Evolutionary conservation across 148 eudicot genomes (phyloP), one percentile per base, ranked within the genome.

Genomic region (Silene latifolia): DNA sequence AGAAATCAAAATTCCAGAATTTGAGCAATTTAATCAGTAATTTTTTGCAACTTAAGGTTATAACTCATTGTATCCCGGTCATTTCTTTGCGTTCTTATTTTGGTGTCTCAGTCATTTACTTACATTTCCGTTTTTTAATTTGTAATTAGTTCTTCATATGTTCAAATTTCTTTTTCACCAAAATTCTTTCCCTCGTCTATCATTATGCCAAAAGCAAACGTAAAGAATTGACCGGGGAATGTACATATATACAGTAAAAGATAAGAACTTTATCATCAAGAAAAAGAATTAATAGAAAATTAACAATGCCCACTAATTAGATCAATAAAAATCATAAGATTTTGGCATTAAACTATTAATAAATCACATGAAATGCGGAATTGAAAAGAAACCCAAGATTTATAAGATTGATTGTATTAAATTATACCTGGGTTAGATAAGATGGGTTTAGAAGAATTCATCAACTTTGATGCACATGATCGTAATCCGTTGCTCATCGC

Each of bases 401-500:
- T 25, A 20, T 20, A 67, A 17, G 23, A 35, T 5, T 5, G 8
- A 4, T 72, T 81, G 27, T 25, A 53, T 53, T 11, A 17, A 10
- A 46, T 48, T 10, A 51, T 51, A 91, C 94, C 94, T 86, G 92
- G 84, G 70, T 78, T 89, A 47, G 90, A 72, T 39, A 80, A 76
- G 76, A 88, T 17, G 5, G 89, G 85, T 21, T 82, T 81, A 23
- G 93, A 77, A 56, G 96, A 86, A 73, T 77, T 73, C 58, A 89
- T 59, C 71, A 91, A 77, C 79, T 84, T 87, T 0, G 89, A 77
- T 63, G 90, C 90, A 80, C 88, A 85, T 10, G 91, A 84, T 79
- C 92, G 81, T 60, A 88, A 20, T 11, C 83, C 89, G 72, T 78
- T 84, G 83, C 77, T 90, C 91, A 89, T 75, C 73, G 96, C 91